Evolutionary conservation across 495 filamentous ascomycete genomes (phyloP).

Genomic region (Penicillium egyptiacum): DNA sequence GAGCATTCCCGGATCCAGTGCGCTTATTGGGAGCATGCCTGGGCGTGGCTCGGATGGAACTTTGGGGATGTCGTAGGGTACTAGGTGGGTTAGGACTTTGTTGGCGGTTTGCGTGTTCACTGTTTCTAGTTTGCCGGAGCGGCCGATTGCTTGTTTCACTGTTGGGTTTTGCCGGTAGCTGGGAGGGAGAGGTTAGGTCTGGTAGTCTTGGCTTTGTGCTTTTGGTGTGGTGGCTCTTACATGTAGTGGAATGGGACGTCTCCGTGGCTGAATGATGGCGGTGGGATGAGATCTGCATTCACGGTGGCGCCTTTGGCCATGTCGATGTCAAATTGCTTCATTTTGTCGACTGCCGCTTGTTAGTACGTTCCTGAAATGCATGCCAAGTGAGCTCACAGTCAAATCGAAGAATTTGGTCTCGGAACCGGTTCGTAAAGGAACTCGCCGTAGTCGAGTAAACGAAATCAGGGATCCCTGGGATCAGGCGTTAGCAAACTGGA

Average conservation of each 20-base stretch:
- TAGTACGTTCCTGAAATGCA: background rate
- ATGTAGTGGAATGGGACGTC: slow-evolving; percentile 66
- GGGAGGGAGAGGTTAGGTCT: slow-evolving; percentile 6
- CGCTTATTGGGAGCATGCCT: slow-evolving; percentile 46
- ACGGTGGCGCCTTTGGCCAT: slow-evolving; percentile 57
- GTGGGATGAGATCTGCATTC: slow-evolving; percentile 72
- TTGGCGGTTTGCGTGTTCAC: slow-evolving; percentile 52
- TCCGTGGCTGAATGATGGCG: slow-evolving; percentile 69
- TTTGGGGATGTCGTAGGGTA: slow-evolving; percentile 55
- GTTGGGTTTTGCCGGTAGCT: slow-evolving; percentile 62
- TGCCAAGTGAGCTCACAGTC: slow-evolving; percentile 49
- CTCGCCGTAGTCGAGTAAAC: slow-evolving; percentile 65
- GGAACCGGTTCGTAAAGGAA: slow-evolving; percentile 64
- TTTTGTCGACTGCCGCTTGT: slow-evolving; percentile 53
- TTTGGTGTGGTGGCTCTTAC: slow-evolving; percentile 28
- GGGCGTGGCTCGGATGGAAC: slow-evolving; percentile 56
- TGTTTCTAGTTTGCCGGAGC: slow-evolving; percentile 49
- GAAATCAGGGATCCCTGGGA: slow-evolving; percentile 65
- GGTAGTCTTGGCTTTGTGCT: background rate
- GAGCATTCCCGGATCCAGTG: slow-evolving; percentile 52
- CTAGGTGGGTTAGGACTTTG: slow-evolving; percentile 57
- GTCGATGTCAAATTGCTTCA: slow-evolving; percentile 73
- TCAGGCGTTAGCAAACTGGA: slow-evolving; percentile 1
- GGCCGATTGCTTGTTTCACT: slow-evolving; percentile 52
- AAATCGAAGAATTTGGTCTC: slow-evolving; percentile 61